These are phyloP conservation scores for Diaporthe caulivora DNA, from an alignment of 2,329 filamentous ascomycete genomes.

Conservation along the genomic window DNA sequence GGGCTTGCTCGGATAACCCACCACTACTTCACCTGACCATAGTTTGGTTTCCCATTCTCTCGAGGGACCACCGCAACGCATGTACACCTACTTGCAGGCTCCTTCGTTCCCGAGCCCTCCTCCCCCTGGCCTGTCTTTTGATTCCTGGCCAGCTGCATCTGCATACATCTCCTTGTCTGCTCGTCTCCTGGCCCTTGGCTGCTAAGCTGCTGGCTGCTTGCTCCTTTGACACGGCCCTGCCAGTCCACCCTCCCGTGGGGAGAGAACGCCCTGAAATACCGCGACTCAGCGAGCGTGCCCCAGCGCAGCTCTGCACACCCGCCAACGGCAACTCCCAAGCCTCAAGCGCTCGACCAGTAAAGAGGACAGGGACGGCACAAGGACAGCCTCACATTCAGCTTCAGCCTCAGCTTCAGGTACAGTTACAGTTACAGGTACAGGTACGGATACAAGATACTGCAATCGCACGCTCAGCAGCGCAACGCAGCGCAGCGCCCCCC, in stretches of 20 bases:
- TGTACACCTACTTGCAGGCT: slow-evolving; percentile 24
- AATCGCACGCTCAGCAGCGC: slow-evolving; percentile 24
- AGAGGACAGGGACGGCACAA: background rate
- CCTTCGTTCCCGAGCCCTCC: slow-evolving; percentile 8
- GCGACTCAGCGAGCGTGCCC: background rate
- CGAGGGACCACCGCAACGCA: slow-evolving; percentile 1
- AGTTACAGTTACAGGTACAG: too few species aligned
- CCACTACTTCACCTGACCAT: slow-evolving; percentile 11
- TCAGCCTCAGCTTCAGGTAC: too few species aligned
- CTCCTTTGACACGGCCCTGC: slow-evolving; percentile 26
- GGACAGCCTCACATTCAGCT: background rate
- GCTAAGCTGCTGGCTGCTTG: background rate
- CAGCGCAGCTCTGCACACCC: background rate
- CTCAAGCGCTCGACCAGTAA: slow-evolving; percentile 14
- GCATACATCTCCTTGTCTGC: background rate
- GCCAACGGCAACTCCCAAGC: background rate
- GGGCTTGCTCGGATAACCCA: background rate
- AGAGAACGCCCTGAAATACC: background rate
- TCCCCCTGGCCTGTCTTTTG: slow-evolving; percentile 5
- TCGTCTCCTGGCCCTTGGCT: background rate
- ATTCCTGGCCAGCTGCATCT: slow-evolving; percentile 22
- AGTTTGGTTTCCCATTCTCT: background rate
- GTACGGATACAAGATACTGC: slow-evolving; percentile 18
- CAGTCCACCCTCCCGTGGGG: background rate
- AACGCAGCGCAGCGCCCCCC: background rate